Evolutionary conservation across 257 asterid species (phyloP).

Genomic region (Capsicum rhomboideum): DNA sequence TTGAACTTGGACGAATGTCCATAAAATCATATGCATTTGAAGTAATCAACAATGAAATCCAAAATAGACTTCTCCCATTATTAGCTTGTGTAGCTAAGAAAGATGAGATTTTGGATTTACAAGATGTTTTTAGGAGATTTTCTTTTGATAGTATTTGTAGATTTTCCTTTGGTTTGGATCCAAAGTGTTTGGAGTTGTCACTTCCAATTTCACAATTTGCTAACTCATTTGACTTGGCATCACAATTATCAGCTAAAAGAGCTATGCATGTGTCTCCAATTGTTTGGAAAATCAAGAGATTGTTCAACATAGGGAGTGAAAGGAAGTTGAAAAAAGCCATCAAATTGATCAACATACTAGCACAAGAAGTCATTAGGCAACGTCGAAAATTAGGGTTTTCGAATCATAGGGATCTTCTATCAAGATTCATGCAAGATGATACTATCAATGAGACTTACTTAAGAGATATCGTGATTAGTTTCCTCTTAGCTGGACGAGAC

Average conservation of each 20-base stretch:
- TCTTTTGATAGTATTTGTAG: conserved; percentile 37
- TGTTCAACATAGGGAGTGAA: conserved; percentile 27
- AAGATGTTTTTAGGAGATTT: conserved; percentile 34
- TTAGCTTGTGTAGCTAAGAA: neutral
- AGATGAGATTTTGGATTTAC: conserved; percentile 22
- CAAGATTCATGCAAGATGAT: conserved; percentile 24
- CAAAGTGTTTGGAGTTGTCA: conserved; percentile 28
- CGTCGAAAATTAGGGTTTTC: conserved; percentile 20
- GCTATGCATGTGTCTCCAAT: conserved; percentile 30
- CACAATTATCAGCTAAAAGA: conserved; percentile 36
- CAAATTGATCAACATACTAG: conserved; percentile 15
- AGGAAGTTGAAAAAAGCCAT: conserved; percentile 22
- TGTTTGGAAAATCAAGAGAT: conserved; percentile 28
- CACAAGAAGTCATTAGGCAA: conserved; percentile 27
- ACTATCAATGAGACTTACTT: conserved; percentile 20
- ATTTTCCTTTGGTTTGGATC: conserved; percentile 42
- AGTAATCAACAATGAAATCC: conserved; percentile 23
- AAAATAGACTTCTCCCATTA: conserved; percentile 27
- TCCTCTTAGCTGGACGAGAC: conserved; percentile 38
- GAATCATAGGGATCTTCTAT: conserved; percentile 22
- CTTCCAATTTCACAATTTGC: conserved; percentile 33
- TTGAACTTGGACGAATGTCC: conserved; percentile 23
- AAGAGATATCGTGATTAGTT: conserved; percentile 34
- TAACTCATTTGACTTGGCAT: conserved; percentile 25
- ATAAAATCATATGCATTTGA: conserved; percentile 27